These are phyloP conservation scores for Dendrocalamus sinicus DNA, from an alignment of 176 grass and related monocot genomes.

Conservation along the genomic window DNA sequence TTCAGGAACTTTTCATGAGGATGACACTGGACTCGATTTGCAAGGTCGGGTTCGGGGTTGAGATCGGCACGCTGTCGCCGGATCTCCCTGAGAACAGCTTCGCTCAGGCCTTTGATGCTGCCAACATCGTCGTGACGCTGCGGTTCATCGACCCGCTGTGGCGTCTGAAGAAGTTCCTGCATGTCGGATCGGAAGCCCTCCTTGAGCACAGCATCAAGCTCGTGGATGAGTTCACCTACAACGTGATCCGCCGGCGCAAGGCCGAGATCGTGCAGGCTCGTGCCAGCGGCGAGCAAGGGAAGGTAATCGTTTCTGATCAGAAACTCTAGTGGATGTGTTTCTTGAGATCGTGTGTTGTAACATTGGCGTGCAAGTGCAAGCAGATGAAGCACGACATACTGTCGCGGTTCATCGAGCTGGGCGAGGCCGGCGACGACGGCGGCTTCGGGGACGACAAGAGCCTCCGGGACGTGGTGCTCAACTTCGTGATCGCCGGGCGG, in stretches of 20 bases:
- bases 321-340: background rate
- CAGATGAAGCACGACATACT: slow-evolving; percentile 94
- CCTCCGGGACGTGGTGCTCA: slow-evolving; percentile 89
- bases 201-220: slow-evolving; percentile 86
- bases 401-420: slow-evolving; percentile 94
- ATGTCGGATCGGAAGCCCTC: slow-evolving; percentile 74
- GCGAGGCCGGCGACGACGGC: slow-evolving; percentile 47
- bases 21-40: slow-evolving; percentile 95
- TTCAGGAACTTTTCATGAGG: slow-evolving; percentile 88
- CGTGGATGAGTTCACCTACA: slow-evolving; percentile 89
- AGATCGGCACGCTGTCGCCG: slow-evolving; percentile 83
- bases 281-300: slow-evolving; percentile 54
- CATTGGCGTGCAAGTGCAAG: background rate
- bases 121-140: slow-evolving; percentile 83
- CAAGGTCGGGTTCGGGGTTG: slow-evolving; percentile 85
- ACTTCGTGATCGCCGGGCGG: slow-evolving; percentile 89
- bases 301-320: slow-evolving; percentile 42
- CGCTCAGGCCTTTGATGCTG: slow-evolving; percentile 78
- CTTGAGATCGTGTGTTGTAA: background rate
- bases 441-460: slow-evolving; percentile 79
- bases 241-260: slow-evolving; percentile 74
- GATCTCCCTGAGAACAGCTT: slow-evolving; percentile 86
- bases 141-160: slow-evolving; percentile 90
- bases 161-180: slow-evolving; percentile 76
- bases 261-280: slow-evolving; percentile 70